Evolutionary conservation across 1,139 yeast species (phyloP).

Genomic region (Yamadazyma friedrichii): DNA sequence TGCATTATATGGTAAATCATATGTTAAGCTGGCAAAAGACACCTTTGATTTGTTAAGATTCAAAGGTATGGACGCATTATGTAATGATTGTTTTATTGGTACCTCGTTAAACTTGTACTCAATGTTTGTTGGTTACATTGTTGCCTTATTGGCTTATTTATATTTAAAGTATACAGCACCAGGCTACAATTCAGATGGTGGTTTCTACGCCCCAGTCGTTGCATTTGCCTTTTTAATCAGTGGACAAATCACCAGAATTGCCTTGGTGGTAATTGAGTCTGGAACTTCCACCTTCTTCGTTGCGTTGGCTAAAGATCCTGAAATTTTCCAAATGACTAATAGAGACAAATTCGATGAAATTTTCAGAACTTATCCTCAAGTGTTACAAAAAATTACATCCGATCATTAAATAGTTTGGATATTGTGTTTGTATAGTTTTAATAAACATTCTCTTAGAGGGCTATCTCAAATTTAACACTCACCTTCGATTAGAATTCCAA

Average conservation of each 20-base stretch:
- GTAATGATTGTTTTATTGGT: conserved; percentile 80
- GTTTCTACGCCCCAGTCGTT: conserved; percentile 72
- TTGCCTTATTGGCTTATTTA: conserved; percentile 68
- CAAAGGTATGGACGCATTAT: conserved; percentile 83
- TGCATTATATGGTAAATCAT: conserved; percentile 83
- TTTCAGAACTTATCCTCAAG: conserved; percentile 73
- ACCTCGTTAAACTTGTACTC: conserved; percentile 74
- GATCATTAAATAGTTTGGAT: conserved; percentile 24
- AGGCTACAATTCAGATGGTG: conserved; percentile 61
- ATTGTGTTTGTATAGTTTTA: background rate
- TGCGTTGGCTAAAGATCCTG: conserved; percentile 86
- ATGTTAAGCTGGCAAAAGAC: conserved; percentile 73
- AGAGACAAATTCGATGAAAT: conserved; percentile 75
- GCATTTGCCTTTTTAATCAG: conserved; percentile 78
- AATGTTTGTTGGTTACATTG: conserved; percentile 64
- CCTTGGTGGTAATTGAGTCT: conserved; percentile 71
- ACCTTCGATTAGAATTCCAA: background rate
- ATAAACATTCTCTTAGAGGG: background rate
- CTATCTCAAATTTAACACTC: background rate
- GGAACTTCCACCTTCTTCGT: conserved; percentile 87
- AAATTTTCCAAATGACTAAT: conserved; percentile 72
- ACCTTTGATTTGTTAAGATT: conserved; percentile 76
- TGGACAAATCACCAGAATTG: conserved; percentile 71
- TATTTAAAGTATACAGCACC: conserved; percentile 76
- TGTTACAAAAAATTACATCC: conserved; percentile 51